Conservation (phyloP, 208 protist species). For the Wallacemonas collosoma region DNA sequence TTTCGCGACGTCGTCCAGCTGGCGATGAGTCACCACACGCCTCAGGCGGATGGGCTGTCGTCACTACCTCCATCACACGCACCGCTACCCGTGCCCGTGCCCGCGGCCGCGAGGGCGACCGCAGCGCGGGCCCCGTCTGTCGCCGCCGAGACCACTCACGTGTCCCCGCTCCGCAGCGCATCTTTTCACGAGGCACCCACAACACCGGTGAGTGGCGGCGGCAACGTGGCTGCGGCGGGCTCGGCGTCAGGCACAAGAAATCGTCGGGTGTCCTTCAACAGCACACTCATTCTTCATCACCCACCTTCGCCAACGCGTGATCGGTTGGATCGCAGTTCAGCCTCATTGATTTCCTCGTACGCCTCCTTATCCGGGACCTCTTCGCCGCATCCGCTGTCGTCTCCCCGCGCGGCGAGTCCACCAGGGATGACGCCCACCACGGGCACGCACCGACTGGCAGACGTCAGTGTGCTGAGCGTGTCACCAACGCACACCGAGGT, state of each 20-base stretch:
- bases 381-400: neutral
- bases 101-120: neutral
- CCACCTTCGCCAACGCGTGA: neutral
- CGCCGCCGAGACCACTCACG: too few relatives aligned
- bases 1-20: conserved; percentile 15
- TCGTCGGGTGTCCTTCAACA: conserved; percentile 12
- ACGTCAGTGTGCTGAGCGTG: neutral
- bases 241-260: neutral
- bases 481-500: neutral
- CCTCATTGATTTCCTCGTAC: conserved; percentile 7
- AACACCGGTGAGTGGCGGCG: too few relatives aligned
- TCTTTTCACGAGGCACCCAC: too few relatives aligned
- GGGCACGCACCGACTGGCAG: neutral
- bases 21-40: conserved; percentile 4
- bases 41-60: neutral
- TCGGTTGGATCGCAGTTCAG: neutral
- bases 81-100: neutral
- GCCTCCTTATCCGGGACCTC: neutral
- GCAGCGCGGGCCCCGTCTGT: neutral
- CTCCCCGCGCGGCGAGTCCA: too few relatives aligned
- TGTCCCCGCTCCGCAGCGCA: too few relatives aligned
- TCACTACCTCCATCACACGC: neutral
- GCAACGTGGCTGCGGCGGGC: too few relatives aligned
- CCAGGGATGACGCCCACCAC: neutral
- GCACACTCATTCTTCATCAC: neutral